These are phyloP conservation scores for Starmerella asiatica DNA, from an alignment of 805 yeast species.

Conservation along the genomic window DNA sequence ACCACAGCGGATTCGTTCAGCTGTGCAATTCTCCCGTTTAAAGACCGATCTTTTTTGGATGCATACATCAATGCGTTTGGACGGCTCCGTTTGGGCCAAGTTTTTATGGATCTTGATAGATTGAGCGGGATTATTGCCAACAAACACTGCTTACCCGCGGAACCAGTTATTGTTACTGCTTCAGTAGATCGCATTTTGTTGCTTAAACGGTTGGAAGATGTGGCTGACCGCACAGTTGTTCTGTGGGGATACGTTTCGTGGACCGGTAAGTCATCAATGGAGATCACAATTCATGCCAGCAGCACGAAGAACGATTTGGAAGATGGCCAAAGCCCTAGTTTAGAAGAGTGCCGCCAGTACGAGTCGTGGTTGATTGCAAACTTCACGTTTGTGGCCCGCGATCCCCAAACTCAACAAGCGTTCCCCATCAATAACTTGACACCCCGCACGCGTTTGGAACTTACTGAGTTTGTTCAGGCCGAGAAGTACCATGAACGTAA, in stretches of 20 bases:
- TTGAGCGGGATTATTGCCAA: slow-evolving; percentile 89
- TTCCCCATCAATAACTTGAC: slow-evolving; percentile 71
- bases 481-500: slow-evolving; percentile 81
- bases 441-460: slow-evolving; percentile 62
- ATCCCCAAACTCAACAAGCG: slow-evolving; percentile 81
- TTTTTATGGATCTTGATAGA: slow-evolving; percentile 88
- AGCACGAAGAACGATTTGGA: slow-evolving; percentile 33
- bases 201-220: slow-evolving; percentile 70
- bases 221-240: slow-evolving; percentile 59
- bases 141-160: slow-evolving; percentile 87
- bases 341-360: slow-evolving; percentile 44
- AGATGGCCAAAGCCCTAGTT: slow-evolving; percentile 34
- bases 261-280: slow-evolving; percentile 95
- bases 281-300: slow-evolving; percentile 79
- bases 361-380: slow-evolving; percentile 76
- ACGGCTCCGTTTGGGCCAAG: slow-evolving; percentile 80
- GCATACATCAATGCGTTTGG: slow-evolving; percentile 83
- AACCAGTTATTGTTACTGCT: slow-evolving; percentile 91
- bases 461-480: slow-evolving; percentile 76
- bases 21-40: slow-evolving; percentile 52
- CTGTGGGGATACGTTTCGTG: slow-evolving; percentile 86
- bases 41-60: slow-evolving; percentile 66
- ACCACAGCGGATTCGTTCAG: slow-evolving; percentile 58
- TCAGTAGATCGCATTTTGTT: slow-evolving; percentile 83
- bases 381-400: slow-evolving; percentile 90